Percentiles rank a stretch among this genome's conserved stretches.
phyloP scores from a whole-genome alignment of 139 green algal genomes.

The Asterochloris erici region DNA sequence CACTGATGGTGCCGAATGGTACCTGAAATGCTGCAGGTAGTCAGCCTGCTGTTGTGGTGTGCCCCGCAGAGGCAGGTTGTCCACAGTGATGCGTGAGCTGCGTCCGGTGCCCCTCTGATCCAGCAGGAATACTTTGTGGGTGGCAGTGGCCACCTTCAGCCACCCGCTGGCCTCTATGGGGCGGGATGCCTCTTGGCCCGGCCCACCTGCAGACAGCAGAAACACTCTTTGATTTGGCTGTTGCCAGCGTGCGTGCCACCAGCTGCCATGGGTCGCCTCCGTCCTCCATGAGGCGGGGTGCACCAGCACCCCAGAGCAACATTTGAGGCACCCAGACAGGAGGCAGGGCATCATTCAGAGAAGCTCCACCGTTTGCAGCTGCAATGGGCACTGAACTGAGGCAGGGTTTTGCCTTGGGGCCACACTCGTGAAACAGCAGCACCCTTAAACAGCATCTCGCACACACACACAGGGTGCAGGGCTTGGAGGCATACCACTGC shows the following conservation, averaged over 20 bases:
- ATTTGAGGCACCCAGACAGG: no score
- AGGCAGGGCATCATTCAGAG: no score
- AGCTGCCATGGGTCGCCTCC: background rate
- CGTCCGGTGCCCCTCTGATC: constrained; percentile 83
- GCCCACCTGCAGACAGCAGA: constrained; percentile 58
- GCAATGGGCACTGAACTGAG: no score
- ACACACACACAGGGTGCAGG: no score
- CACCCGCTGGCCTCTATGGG: constrained; percentile 71
- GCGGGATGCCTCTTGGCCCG: constrained; percentile 75
- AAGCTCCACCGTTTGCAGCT: no score
- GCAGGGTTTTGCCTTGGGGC: no score
- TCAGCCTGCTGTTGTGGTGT: constrained; percentile 64
- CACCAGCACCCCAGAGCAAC: no score
- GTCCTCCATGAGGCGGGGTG: no score
- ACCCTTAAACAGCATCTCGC: no score
- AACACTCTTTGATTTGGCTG: background rate
- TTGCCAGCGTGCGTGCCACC: background rate
- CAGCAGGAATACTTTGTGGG: constrained; percentile 82
- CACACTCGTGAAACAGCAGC: no score
- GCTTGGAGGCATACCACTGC: no score
- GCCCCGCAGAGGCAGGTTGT: constrained; percentile 48
- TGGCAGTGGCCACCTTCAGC: constrained; percentile 68
- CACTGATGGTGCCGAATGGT: no score
- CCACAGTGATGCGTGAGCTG: constrained; percentile 60
- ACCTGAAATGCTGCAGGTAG: constrained; percentile 71